Conservation (phyloP, 1,139 yeast species). For the Debaryomyces sp. region DNA sequence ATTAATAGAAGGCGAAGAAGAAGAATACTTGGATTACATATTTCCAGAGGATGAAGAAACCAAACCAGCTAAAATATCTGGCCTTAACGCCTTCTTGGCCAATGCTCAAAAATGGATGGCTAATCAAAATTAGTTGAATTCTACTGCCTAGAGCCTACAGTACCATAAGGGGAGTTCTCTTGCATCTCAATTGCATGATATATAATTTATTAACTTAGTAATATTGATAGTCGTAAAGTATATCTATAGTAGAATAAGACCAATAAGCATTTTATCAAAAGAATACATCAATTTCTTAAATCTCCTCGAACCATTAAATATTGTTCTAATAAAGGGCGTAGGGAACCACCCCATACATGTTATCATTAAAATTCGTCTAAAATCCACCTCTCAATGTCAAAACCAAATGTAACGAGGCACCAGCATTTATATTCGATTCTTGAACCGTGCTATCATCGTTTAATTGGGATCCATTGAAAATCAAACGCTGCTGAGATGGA, state of each 20-base stretch:
- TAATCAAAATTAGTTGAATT: conserved; percentile 1
- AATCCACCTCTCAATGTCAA: conserved; percentile 86
- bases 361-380: background rate
- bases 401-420: conserved; percentile 85
- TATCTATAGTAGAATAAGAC: background rate
- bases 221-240: background rate
- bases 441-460: conserved; percentile 73
- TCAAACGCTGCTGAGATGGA: conserved; percentile 91
- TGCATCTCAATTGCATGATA: background rate
- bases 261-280: background rate
- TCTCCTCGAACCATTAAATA: background rate
- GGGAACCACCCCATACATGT: background rate
- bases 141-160: background rate
- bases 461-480: conserved; percentile 91
- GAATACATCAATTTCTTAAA: background rate
- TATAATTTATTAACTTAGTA: background rate
- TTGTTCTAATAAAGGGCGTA: background rate
- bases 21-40: conserved; percentile 63
- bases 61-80: conserved; percentile 22
- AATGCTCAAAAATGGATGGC: conserved; percentile 65
- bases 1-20: conserved; percentile 46
- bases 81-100: conserved; percentile 56
- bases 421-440: conserved; percentile 68
- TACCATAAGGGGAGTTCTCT: background rate
- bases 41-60: conserved; percentile 64